Base-by-base conservation (phyloP, 768 basidiomycete genomes). In the Rhodosporidiobolus odoratus region DNA sequence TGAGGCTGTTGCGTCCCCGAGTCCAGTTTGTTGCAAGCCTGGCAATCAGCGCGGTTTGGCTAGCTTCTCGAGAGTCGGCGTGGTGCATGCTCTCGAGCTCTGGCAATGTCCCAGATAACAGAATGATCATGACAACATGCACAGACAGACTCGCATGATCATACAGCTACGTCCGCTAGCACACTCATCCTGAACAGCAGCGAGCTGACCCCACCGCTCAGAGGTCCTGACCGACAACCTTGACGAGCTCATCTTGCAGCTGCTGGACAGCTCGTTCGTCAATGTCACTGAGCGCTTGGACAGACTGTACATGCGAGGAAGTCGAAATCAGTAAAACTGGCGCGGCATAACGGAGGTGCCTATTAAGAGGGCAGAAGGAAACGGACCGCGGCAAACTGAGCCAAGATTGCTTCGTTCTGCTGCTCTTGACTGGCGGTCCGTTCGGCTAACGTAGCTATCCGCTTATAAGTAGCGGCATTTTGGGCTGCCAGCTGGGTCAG, bases 361-460 rank as follows among this genome's bases (percentile, higher is more conserved):
- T 25, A 16, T 30, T 12, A 37, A 53, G 40, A 12, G 27, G 30
- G 27, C 19, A 30, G 27, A 56, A 16, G 34, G 2, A 21, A 21
- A 19, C 58, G 57, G 30, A 71, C 69, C 45, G 50, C 54, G 15
- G 50, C 15, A 27, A 66, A 71, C 23, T 62, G 54, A 0, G 23
- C n/a, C 32, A 71, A 35, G 48, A 71, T 71, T 34, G 54, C 61
- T n/a, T 58, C 64, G 30, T 66, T 62, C 60, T 71, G 69, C 25
- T 17, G 30, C 27, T 71, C 69, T 21, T 57, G 61, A 3, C 23
- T 17, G 3, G 16, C 9, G 4, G 60, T 43, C 13, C 54, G 10
- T 1, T 9, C 21, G 9, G 69, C 50, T 19, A 62, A 34, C 5
- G 35, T 13, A 0, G 65, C 25, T 17, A 71, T 53, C 12, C 64